phyloP scores from a whole-genome alignment of 2,329 filamentous ascomycete species.

The Pseudocercospora vitis region DNA sequence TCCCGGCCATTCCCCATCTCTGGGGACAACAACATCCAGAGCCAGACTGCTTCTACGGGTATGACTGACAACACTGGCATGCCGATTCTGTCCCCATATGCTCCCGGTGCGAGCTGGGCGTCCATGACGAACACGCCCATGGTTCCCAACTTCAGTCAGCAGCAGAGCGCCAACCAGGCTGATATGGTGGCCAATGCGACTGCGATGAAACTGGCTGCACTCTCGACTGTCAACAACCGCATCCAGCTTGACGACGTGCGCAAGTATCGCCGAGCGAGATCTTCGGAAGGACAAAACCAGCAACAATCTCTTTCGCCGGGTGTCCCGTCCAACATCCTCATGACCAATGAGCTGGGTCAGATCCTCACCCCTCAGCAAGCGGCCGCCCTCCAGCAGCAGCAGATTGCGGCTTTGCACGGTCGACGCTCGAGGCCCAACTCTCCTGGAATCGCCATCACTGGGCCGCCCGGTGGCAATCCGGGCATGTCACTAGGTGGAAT shows the following conservation, averaged over 20 bases:
- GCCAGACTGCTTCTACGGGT: constrained; percentile 58
- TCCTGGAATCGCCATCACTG: constrained; percentile 80
- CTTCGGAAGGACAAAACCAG: constrained; percentile 57
- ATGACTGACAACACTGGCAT: constrained; percentile 60
- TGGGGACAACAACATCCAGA: constrained; percentile 73
- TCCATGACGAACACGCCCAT: constrained; percentile 98
- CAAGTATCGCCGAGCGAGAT: constrained; percentile 89
- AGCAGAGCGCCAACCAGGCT: constrained; percentile 66
- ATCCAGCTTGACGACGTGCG: constrained; percentile 95
- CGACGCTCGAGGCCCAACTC: constrained; percentile 86
- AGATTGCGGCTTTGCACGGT: constrained; percentile 76
- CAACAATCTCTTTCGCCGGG: constrained; percentile 63
- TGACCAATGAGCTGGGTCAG: constrained; percentile 93
- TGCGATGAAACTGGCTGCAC: constrained; percentile 95
- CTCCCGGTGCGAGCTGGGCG: constrained; percentile 89
- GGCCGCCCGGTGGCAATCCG: constrained; percentile 53
- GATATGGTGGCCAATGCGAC: constrained; percentile 99
- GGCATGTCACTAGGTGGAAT: constrained; percentile 59
- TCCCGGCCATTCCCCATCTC: constrained; percentile 69
- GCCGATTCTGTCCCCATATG: constrained; percentile 76
- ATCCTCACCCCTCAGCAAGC: constrained; percentile 65
- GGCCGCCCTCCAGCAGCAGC: constrained; percentile 64
- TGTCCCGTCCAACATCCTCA: constrained; percentile 68
- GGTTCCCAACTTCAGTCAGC: constrained; percentile 73
- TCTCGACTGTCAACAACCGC: constrained; percentile 97